Evolutionary conservation across 345 rosid species (phyloP).

Genomic region (Chamaenerion angustifolium): DNA sequence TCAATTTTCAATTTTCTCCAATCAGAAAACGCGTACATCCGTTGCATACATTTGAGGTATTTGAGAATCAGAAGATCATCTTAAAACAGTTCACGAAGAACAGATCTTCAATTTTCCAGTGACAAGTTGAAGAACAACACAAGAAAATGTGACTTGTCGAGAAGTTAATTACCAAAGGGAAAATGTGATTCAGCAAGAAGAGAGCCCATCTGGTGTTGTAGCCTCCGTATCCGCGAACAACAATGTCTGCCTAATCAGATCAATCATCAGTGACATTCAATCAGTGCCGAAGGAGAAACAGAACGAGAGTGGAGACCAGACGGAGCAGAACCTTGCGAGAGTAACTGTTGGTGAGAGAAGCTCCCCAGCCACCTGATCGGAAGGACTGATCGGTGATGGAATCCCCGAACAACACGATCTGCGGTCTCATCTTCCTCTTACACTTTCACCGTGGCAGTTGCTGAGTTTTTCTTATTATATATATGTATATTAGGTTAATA

Average conservation of each 20-base stretch:
- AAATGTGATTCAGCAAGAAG: slow-evolving; percentile 60
- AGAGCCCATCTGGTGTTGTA: slow-evolving; percentile 92
- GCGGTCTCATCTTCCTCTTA: slow-evolving; percentile 66
- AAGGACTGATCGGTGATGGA: too few relatives aligned
- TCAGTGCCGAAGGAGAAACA: neutral
- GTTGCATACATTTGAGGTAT: too few relatives aligned
- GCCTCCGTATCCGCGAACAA: slow-evolving; percentile 90
- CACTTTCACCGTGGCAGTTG: too few relatives aligned
- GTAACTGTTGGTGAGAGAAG: slow-evolving; percentile 58
- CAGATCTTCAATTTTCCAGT: too few relatives aligned
- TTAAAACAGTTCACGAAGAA: too few relatives aligned
- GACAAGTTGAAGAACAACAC: too few relatives aligned
- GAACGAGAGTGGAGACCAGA: neutral
- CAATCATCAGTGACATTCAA: neutral
- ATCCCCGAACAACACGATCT: slow-evolving; percentile 70
- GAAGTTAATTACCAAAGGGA: slow-evolving; percentile 38
- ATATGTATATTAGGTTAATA: too few relatives aligned
- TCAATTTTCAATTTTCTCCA: too few relatives aligned
- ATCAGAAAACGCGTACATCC: too few relatives aligned
- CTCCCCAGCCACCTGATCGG: too few relatives aligned
- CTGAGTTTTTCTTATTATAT: too few relatives aligned
- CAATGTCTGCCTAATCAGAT: slow-evolving; percentile 40
- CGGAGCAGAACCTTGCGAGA: slow-evolving; percentile 50
- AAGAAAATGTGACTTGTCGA: neutral
- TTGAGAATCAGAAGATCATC: too few relatives aligned